Evolutionary conservation across 2,329 filamentous ascomycete species (phyloP), one percentile per base, ranked within the genome.

Genomic region (Ceratocystis cubensis): DNA sequence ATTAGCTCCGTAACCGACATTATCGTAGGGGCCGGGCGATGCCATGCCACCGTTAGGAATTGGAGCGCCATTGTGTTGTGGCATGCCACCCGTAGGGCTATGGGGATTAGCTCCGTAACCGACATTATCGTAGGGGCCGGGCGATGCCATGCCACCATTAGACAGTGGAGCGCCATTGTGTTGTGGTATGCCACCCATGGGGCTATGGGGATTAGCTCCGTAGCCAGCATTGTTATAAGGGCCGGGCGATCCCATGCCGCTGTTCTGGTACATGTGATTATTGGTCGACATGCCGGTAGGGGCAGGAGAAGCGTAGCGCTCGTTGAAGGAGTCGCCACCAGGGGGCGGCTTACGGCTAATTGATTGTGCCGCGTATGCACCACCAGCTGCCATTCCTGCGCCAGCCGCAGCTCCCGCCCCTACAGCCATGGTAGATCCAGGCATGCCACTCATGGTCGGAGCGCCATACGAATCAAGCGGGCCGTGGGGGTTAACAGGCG

Each of bases 371-470:
- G 45, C 48, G 25, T 53, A 53, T 22, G 50, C 30, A 15, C 37
- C 62, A 8, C 37, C 62, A 22, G 37, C 41, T 7, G 17, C 53
- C 28, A n/a, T 57, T 57, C 53, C 28, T 57, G 53, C 25, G 13
- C 41, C 67, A 53, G 63, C 68, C 5, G 61, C 64, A 20, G 63
- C 63, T 50, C 65, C 67, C n/a, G 61, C 45, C 7, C 64, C 68
- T 15, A 45, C 57, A 46, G 66, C 63, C 2, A 69, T 70, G 3
- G 70, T 69, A 13, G 67, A 66, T 7, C 67, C 70, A 1, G 71
- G 71, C 10, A 70, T 67, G 3, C 71, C 73, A 10, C 64, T 65
- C 68, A 74, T 75, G 69, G 75, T 73, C 25, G 73, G 71, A 17
- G 71, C 71, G 0, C 70, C 71, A 8, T 65, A 70, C 13, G 70